Percentiles rank a stretch among this genome's conserved stretches.
Evolutionary conservation across 306 rosid species (phyloP).

Genomic region (Senna tora): DNA sequence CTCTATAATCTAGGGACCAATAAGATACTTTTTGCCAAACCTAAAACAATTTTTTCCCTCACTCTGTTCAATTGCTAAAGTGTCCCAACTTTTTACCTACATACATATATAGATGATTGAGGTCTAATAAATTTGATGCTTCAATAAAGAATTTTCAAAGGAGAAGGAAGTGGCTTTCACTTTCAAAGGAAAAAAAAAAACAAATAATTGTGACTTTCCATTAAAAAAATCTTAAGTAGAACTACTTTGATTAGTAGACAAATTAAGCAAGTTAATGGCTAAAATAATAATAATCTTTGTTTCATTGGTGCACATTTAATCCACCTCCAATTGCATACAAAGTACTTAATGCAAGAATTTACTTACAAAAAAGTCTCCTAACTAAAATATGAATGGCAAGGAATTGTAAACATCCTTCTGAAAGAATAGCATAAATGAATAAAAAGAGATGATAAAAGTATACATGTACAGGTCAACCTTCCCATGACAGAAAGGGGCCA

Average conservation of each 20-base stretch:
- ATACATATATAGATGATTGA: no score
- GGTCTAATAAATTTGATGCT: neutral
- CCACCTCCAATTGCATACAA: slow-evolving; percentile 6
- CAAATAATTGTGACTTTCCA: no score
- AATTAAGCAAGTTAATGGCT: neutral
- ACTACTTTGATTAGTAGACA: no score
- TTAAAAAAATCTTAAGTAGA: no score
- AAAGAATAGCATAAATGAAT: slow-evolving; percentile 13
- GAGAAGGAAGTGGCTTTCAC: neutral
- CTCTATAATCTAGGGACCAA: no score
- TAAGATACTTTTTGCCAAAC: no score
- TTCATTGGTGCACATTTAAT: slow-evolving; percentile 19
- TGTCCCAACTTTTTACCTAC: no score
- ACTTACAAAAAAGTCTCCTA: slow-evolving; percentile 13
- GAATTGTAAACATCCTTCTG: neutral
- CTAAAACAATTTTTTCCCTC: no score
- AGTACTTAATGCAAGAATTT: slow-evolving; percentile 23
- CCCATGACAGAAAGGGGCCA: slow-evolving; percentile 19
- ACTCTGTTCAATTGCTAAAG: no score
- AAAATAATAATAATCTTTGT: slow-evolving; percentile 17
- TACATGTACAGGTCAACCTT: slow-evolving; percentile 26
- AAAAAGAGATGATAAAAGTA: neutral
- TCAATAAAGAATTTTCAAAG: neutral
- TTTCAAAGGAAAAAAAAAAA: slow-evolving; percentile 1
- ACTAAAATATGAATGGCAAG: neutral